Evolutionary conservation across 441 rosid genomes (phyloP), one percentile per base, ranked within the genome.

Genomic region (Geranium incanum): DNA sequence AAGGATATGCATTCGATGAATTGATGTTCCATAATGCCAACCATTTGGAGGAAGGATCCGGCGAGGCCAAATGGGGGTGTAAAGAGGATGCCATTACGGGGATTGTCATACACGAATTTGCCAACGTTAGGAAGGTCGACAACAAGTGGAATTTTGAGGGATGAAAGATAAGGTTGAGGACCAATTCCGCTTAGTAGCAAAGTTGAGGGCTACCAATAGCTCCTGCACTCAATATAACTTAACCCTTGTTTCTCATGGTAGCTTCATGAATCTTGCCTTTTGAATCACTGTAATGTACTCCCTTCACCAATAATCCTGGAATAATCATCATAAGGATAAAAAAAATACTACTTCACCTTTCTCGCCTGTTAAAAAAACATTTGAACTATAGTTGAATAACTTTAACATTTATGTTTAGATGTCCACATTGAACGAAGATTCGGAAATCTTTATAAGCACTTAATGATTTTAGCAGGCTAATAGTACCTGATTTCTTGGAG

Each of bases 131-230:
- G 64, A 19, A 16, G 64, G n/a, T 59, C 19, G 3, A 4, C 1
- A 1, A 59, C 21, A n/a, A 59, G 7, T 3, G 21, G 21, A 13
- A 59, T 59, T 1, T 59, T 59, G 0, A 13, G 18, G 2, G 64
- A 59, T 4, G 64, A 59, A 19, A 59, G 64, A 7, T 59, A 59
- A 15, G 2, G 0, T n/a, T 19, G 0, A 0, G 64, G 64, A 0
- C 64, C 64, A 59, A 59, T 19, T 6, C 64, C 64, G n/a, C 64
- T 59, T 4, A 59, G 64, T 8, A 59, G 64, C 64, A 59, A 19
- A 59, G 21, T 19, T 59, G 64, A 15, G 64, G 64, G 64, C 64
- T 59, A 1, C 64, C 64, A 13, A 59, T 0, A 0, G 64, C 64
- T 0, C 64, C 64, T 1, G 64, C 64, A 15, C 64, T 59, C 8